Conservation (phyloP, 805 yeast genomes). For the Pichia nakasei region DNA sequence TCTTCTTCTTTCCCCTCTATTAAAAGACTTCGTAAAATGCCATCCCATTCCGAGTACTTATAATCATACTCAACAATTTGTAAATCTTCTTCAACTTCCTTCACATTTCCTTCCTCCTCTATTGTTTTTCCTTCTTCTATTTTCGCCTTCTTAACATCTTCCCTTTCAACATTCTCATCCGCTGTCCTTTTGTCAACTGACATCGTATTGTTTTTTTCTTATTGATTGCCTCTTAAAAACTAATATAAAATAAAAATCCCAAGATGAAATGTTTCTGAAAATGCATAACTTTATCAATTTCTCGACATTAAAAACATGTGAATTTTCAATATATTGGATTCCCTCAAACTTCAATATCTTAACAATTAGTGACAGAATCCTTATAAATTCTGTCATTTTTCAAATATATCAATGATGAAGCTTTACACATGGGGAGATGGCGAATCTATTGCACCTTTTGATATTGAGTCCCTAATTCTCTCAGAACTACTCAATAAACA, state of each 20-base stretch:
- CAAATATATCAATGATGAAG: neutral
- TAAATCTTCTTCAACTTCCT: slow-evolving; percentile 15
- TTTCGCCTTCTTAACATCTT: neutral
- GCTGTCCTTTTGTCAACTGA: neutral
- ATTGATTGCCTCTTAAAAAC: too few relatives aligned
- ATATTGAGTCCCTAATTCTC: slow-evolving; percentile 44
- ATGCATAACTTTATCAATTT: too few relatives aligned
- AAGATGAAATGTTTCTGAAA: too few relatives aligned
- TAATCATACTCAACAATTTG: slow-evolving; percentile 37
- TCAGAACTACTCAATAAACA: slow-evolving; percentile 31
- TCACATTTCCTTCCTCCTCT: slow-evolving; percentile 37
- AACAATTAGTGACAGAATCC: too few relatives aligned
- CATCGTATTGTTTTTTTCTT: too few relatives aligned
- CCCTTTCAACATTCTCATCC: neutral
- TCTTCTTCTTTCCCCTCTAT: neutral
- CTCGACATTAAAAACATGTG: too few relatives aligned
- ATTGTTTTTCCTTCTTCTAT: neutral
- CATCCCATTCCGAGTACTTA: too few relatives aligned
- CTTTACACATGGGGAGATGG: slow-evolving; percentile 40
- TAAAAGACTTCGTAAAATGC: too few relatives aligned
- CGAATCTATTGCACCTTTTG: slow-evolving; percentile 33
- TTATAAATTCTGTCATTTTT: too few relatives aligned
- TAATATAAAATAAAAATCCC: neutral
- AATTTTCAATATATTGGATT: too few relatives aligned
- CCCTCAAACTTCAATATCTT: too few relatives aligned